Evolutionary conservation across 2,329 filamentous ascomycete genomes (phyloP).

Genomic region (Dactylonectria macrodidyma): DNA sequence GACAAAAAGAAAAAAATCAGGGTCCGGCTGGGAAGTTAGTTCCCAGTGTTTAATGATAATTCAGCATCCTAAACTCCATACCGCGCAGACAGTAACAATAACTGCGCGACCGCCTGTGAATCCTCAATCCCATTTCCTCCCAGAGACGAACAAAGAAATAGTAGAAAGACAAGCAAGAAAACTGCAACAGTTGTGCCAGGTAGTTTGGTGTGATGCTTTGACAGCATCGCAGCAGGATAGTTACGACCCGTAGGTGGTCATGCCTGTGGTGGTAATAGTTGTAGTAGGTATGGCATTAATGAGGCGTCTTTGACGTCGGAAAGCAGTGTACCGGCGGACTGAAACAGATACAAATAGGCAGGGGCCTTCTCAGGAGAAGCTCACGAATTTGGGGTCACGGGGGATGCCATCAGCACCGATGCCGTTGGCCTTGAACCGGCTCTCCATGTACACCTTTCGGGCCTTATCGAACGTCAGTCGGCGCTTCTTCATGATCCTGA

Average conservation of each 20-base stretch:
- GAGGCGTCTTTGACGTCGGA: background rate
- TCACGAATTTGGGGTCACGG: conserved; percentile 94
- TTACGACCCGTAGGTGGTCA: background rate
- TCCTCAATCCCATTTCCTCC: conserved; percentile 12
- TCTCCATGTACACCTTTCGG: conserved; percentile 86
- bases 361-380: conserved; percentile 69
- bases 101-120: conserved; percentile 18
- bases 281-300: conserved; percentile 7
- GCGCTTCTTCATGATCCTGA: conserved; percentile 90
- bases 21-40: conserved; percentile 18
- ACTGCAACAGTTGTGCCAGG: conserved; percentile 42
- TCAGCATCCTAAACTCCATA: conserved; percentile 41
- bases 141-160: conserved; percentile 24
- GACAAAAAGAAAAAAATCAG: conserved; percentile 29
- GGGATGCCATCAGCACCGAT: conserved; percentile 92
- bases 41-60: conserved; percentile 39
- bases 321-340: conserved; percentile 13
- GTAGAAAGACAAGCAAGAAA: conserved; percentile 27
- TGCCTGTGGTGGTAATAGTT: background rate
- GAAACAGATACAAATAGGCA: background rate
- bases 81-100: conserved; percentile 32
- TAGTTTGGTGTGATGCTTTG: conserved; percentile 5
- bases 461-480: conserved; percentile 93
- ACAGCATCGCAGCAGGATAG: background rate
- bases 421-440: conserved; percentile 86